phyloP scores from a whole-genome alignment of 1,139 yeast genomes.

The Sugiyamaella xylanicola region DNA sequence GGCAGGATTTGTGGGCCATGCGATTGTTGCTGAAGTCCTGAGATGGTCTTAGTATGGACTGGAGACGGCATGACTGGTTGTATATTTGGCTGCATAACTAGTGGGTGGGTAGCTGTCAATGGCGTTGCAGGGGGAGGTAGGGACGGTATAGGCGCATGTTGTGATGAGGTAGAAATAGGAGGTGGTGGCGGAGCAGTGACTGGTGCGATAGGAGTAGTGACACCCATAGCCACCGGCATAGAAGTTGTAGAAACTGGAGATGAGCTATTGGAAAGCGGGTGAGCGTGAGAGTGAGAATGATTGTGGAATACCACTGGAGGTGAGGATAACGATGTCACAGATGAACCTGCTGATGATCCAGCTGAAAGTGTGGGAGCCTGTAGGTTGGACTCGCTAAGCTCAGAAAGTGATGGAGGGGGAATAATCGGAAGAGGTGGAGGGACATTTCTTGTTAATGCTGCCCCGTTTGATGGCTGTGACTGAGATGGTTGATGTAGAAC shows the following conservation, averaged over 20 bases:
- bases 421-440: constrained; percentile 18
- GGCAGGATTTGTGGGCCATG: neutral
- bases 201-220: neutral
- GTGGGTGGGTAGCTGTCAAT: neutral
- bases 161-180: neutral
- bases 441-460: constrained; percentile 12
- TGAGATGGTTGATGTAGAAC: neutral
- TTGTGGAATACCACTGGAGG: neutral
- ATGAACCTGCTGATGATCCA: constrained; percentile 7
- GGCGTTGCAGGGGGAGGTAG: constrained; percentile 20
- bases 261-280: constrained; percentile 5
- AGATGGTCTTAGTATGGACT: constrained; percentile 1
- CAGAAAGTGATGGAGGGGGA: constrained; percentile 7
- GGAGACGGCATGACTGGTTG: constrained; percentile 21
- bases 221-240: neutral
- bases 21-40: neutral
- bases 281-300: constrained; percentile 4
- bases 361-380: neutral
- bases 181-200: neutral
- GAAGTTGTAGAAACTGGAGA: constrained; percentile 6
- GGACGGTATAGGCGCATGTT: constrained; percentile 1
- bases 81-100: too few species aligned
- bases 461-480: constrained; percentile 9
- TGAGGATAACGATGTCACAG: constrained; percentile 9
- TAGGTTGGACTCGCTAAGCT: neutral